These are phyloP conservation scores for Microsporum ferrugineum DNA, from an alignment of 2,329 filamentous ascomycete genomes.

Conservation along the genomic window DNA sequence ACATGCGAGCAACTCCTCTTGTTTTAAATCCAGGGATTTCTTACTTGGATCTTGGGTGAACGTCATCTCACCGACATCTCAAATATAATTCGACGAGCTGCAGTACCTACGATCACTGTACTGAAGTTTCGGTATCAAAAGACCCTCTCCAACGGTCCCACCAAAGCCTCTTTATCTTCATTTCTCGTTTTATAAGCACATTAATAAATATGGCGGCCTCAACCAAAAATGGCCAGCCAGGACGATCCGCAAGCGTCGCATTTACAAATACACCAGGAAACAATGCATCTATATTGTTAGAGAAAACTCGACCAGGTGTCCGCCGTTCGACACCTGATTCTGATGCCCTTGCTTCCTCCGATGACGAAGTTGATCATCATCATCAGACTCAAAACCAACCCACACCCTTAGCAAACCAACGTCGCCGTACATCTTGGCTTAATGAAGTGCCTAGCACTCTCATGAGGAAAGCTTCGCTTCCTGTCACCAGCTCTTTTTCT, in stretches of 20 bases:
- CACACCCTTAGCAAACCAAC: constrained; percentile 48
- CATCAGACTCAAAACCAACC: constrained; percentile 41
- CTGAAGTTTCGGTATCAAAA: neutral
- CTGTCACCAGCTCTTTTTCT: constrained; percentile 59
- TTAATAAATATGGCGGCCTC: constrained; percentile 9
- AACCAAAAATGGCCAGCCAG: constrained; percentile 8
- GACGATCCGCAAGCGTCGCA: constrained; percentile 32
- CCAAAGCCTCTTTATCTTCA: neutral
- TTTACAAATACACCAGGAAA: constrained; percentile 36
- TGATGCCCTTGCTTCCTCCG: constrained; percentile 83
- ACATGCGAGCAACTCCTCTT: constrained; percentile 1
- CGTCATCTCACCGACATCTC: neutral
- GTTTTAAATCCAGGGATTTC: constrained; percentile 6
- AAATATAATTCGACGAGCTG: neutral
- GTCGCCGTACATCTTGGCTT: constrained; percentile 69
- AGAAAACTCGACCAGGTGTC: constrained; percentile 57
- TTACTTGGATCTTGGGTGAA: constrained; percentile 8
- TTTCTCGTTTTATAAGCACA: neutral
- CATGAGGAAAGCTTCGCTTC: constrained; percentile 65
- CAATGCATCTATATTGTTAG: constrained; percentile 56
- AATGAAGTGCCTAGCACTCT: constrained; percentile 64
- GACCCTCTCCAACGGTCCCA: neutral
- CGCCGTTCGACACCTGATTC: constrained; percentile 86
- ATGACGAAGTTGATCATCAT: constrained; percentile 67
- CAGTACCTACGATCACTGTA: neutral